These are phyloP conservation scores for Lepiota venenata DNA, from an alignment of 768 basidiomycete species.

Conservation along the genomic window DNA sequence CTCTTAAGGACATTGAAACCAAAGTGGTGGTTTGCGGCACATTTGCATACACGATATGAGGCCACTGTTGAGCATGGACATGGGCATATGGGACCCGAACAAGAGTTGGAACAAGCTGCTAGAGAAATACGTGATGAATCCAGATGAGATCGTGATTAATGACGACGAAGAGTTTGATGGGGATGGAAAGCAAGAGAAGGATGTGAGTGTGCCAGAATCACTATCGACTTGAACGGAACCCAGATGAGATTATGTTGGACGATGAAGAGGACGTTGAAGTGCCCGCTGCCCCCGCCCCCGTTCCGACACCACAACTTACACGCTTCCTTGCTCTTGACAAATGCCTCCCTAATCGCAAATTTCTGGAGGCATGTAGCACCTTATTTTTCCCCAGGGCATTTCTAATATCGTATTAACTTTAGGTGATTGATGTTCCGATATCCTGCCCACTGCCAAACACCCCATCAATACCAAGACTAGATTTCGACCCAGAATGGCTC, in stretches of 20 bases:
- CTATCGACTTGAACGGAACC: constrained; percentile 24
- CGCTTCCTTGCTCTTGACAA: constrained; percentile 90
- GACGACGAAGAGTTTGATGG: constrained; percentile 31
- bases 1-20: constrained; percentile 67
- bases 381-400: neutral
- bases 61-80: constrained; percentile 52
- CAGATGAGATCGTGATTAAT: constrained; percentile 47
- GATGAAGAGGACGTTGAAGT: constrained; percentile 41
- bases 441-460: too few species aligned
- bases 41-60: constrained; percentile 85
- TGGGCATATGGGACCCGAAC: neutral
- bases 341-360: constrained; percentile 70
- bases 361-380: constrained; percentile 63
- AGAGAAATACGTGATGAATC: too few species aligned
- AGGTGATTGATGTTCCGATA: too few species aligned
- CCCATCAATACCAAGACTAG: constrained; percentile 31
- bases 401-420: too few species aligned
- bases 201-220: neutral
- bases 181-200: neutral
- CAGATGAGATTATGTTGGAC: constrained; percentile 47
- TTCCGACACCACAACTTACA: constrained; percentile 38
- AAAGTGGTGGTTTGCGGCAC: constrained; percentile 90
- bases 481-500: constrained; percentile 91
- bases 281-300: constrained; percentile 23
- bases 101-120: too few species aligned